phyloP scores from a whole-genome alignment of 176 grass and related monocot genomes.

The Phoenix roebelenii region DNA sequence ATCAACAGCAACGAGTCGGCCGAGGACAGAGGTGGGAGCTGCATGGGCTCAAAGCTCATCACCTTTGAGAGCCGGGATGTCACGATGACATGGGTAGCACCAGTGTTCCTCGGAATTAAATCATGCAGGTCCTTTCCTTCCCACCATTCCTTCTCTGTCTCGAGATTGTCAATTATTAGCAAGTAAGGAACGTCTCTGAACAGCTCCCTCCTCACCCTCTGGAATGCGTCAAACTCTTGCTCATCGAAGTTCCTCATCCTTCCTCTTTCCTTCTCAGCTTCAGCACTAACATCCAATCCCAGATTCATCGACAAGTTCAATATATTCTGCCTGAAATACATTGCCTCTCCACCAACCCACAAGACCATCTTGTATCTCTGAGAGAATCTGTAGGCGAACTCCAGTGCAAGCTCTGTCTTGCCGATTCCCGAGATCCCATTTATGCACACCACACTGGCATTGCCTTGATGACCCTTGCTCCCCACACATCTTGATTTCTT shows the following conservation, averaged over 20 bases:
- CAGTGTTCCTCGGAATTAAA: conserved; percentile 87
- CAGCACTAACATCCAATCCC: conserved; percentile 78
- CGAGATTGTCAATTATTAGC: conserved; percentile 90
- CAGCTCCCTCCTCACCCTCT: conserved; percentile 82
- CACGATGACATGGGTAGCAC: conserved; percentile 69
- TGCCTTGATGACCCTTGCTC: conserved; percentile 37
- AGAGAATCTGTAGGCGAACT: conserved; percentile 78
- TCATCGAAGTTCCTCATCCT: conserved; percentile 90
- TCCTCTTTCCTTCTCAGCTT: conserved; percentile 86
- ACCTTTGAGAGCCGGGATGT: conserved; percentile 65
- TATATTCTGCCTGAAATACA: conserved; percentile 80
- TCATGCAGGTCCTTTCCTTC: conserved; percentile 97
- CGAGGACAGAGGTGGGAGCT: conserved; percentile 53
- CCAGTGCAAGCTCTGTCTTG: conserved; percentile 84
- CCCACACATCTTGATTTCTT: conserved; percentile 61
- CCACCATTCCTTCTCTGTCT: conserved; percentile 96
- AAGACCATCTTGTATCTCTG: conserved; percentile 96
- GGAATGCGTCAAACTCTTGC: conserved; percentile 87
- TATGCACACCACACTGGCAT: conserved; percentile 53
- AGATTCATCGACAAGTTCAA: conserved; percentile 73
- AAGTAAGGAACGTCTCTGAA: conserved; percentile 90
- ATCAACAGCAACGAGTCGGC: conserved; percentile 64
- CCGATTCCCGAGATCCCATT: conserved; percentile 74
- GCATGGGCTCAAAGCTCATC: conserved; percentile 85
- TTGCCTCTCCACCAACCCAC: conserved; percentile 88